phyloP scores from a whole-genome alignment of 441 rosid genomes.

The Melastoma candidum region DNA sequence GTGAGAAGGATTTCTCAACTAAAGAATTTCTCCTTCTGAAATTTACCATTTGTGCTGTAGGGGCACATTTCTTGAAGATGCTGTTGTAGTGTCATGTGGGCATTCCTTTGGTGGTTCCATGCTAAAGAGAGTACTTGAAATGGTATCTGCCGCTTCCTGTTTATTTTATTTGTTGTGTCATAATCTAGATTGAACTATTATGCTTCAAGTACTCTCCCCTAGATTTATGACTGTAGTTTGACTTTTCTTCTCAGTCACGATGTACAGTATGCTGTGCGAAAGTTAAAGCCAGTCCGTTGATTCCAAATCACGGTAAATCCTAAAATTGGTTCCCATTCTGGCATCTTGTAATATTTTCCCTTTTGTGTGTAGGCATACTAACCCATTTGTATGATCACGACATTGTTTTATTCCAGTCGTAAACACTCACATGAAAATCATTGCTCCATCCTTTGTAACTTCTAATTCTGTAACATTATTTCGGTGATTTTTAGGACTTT shows the following conservation, averaged over 20 bases:
- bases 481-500: background rate
- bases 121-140: slow-evolving; percentile 82
- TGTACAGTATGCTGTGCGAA: slow-evolving; percentile 82
- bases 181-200: background rate
- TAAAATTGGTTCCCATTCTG: slow-evolving; percentile 11
- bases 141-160: slow-evolving; percentile 26
- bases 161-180: background rate
- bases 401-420: too few species aligned
- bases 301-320: slow-evolving; percentile 77
- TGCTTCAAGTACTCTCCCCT: slow-evolving; percentile 5
- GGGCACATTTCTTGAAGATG: slow-evolving; percentile 97
- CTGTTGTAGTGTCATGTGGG: slow-evolving; percentile 80
- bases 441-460: background rate
- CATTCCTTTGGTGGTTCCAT: slow-evolving; percentile 95
- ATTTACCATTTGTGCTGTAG: slow-evolving; percentile 27
- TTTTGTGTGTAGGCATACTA: background rate
- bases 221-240: slow-evolving; percentile 23
- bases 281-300: slow-evolving; percentile 55
- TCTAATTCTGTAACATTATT: background rate
- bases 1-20: too few species aligned
- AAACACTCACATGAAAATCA: background rate
- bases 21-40: background rate
- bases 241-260: slow-evolving; percentile 65
- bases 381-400: background rate
- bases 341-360: slow-evolving; percentile 4